A percentile compares a stretch with the other conserved stretches of the same genome.
Evolutionary conservation across 306 rosid species (phyloP).

Genomic region (Senna siamea): DNA sequence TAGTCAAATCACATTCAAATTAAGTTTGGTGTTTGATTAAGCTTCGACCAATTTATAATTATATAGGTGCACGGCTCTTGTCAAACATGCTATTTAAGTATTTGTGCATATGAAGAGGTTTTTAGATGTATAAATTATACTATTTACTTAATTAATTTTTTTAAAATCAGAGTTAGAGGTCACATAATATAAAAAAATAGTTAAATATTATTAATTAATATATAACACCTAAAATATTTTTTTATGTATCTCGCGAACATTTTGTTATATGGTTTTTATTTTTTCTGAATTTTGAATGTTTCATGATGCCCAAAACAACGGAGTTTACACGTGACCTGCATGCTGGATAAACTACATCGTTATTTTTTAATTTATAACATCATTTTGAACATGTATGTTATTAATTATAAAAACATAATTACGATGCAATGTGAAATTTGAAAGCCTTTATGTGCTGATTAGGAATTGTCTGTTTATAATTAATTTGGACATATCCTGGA

Average conservation of each 20-base stretch:
- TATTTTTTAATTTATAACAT: too few relatives aligned
- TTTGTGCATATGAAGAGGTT: too few relatives aligned
- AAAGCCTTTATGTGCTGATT: background rate
- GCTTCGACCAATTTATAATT: background rate
- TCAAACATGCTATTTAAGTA: too few relatives aligned
- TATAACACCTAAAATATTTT: too few relatives aligned
- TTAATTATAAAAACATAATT: background rate
- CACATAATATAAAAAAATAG: too few relatives aligned
- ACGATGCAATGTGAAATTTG: background rate
- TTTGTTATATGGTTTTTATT: background rate
- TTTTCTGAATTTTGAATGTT: background rate
- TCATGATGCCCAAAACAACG: background rate
- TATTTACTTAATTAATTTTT: too few relatives aligned
- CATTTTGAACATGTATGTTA: background rate
- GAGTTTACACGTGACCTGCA: conserved; percentile 16
- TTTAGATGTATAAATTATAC: too few relatives aligned
- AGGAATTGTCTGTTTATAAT: background rate
- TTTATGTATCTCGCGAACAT: background rate
- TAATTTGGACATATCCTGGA: background rate
- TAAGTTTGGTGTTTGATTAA: background rate
- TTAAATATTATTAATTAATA: too few relatives aligned
- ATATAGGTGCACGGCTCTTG: too few relatives aligned
- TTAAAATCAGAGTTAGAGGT: too few relatives aligned
- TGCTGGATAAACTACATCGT: background rate
- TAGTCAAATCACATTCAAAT: conserved; percentile 1